Percentiles rank a stretch among this genome's conserved stretches.
These are phyloP conservation scores for Penicillium daleae DNA, from an alignment of 495 filamentous ascomycete genomes.

Conservation along the genomic window DNA sequence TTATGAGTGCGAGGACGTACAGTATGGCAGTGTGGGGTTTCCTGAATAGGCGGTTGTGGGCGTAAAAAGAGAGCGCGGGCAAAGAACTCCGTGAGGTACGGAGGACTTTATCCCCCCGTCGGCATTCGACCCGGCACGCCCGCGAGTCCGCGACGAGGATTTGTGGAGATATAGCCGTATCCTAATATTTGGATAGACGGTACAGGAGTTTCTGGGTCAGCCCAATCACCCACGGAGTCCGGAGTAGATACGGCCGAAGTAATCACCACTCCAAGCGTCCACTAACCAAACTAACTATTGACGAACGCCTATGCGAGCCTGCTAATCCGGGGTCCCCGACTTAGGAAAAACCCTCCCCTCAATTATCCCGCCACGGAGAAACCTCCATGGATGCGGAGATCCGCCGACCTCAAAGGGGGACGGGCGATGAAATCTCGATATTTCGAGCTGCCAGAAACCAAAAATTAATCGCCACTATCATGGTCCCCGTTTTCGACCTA, in stretches of 20 bases:
- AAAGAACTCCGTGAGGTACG: background rate
- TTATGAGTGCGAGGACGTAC: background rate
- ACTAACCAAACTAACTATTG: too few relatives aligned
- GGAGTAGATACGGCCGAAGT: background rate
- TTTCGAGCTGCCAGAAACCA: background rate
- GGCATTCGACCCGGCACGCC: background rate
- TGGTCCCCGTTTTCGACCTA: background rate
- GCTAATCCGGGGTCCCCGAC: constrained; percentile 1
- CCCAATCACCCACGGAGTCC: background rate
- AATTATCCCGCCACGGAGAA: constrained; percentile 14
- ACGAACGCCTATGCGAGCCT: background rate
- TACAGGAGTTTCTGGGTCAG: too few relatives aligned
- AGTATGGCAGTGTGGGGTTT: background rate
- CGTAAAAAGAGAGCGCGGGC: background rate
- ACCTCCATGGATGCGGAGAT: constrained; percentile 12
- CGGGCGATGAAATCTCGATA: background rate
- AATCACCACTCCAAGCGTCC: too few relatives aligned
- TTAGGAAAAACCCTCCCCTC: background rate
- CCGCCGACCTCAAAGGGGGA: background rate
- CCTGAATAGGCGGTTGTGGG: background rate
- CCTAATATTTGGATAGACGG: background rate
- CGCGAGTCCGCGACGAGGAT: background rate
- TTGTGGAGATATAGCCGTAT: background rate
- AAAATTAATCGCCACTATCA: constrained; percentile 1
- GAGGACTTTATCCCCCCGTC: background rate